Base-by-base conservation (phyloP, 2,329 filamentous ascomycete species). In the Paecilomyces sp. region DNA sequence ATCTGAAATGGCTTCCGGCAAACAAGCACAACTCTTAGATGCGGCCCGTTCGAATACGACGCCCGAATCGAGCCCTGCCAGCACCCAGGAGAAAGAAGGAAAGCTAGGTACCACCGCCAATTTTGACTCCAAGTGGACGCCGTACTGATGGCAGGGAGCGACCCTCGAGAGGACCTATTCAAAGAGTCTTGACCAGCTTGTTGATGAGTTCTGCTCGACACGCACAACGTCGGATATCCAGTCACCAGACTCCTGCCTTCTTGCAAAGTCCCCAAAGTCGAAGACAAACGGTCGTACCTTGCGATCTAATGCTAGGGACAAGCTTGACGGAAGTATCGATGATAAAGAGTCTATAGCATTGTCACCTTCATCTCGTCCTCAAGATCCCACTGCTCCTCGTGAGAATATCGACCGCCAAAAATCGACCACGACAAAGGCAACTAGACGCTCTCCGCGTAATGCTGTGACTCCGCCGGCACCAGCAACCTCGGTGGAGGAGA, bases 11-110 rank as follows among this genome's bases (percentile, higher is more conserved):
- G 67, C 67, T 41, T 61, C 68, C 31, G 63, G 64, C n/a, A 71
- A 68, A 54, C 64, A 70, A 24, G 61, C 68, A 1, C 68, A 69
- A 9, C 62, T 75, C 24, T 63, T 73, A 12, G 70, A 71, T 30
- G 68, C 68, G 3, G 66, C 68, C 28, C 61, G 64, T 53, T 65
- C 69, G 8, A 57, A 61, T 12, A 59, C 60, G 3, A 58, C 64
- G 3, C 60, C 59, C n/a, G 63, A 61, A 47, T 58, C 47, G 15
- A 66, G 61, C 25, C 31, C 58, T 25, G 60, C 67, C n/a, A 60
- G 56, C 56, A 57, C 57, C 25, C 56, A 18, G 54, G 30, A 56
- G 31, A 55, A 52, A 33, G 25, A 31, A 33, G 31, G 31, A 58
- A 34, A 57, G 62, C 31, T 28, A 55, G 57, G n/a, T 57, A 53